phyloP scores from a whole-genome alignment of 2,329 filamentous ascomycete species.

The Pseudogymnoascus sp. region DNA sequence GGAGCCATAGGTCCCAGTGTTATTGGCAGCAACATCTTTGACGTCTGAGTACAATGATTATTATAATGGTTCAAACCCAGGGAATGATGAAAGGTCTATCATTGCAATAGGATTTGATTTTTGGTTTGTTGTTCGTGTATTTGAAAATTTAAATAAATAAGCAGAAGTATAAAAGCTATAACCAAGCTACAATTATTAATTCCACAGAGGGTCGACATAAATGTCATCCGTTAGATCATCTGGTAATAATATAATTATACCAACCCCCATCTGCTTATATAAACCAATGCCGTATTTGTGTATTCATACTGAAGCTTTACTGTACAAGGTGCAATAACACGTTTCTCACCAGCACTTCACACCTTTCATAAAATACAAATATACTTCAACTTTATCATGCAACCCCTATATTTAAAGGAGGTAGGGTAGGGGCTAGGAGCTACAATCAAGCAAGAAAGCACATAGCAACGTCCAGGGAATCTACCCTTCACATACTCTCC shows the following conservation, averaged over 20 bases:
- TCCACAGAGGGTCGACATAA: background rate
- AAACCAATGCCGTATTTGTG: no score
- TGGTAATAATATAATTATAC: background rate
- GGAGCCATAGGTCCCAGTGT: background rate
- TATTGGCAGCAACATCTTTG: background rate
- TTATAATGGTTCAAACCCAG: background rate
- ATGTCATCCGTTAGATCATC: fast-evolving
- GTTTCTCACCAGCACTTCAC: background rate
- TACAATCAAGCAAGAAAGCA: background rate
- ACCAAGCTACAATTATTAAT: background rate
- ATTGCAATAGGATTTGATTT: background rate
- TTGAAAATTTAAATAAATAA: background rate
- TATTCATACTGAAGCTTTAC: no score
- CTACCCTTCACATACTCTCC: background rate
- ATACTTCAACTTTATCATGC: background rate
- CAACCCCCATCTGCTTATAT: background rate
- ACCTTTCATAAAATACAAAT: background rate
- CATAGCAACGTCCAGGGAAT: no score
- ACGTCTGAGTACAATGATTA: background rate
- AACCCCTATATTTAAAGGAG: background rate
- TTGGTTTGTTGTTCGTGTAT: background rate
- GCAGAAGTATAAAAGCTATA: background rate
- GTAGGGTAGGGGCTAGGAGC: background rate
- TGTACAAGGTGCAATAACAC: background rate
- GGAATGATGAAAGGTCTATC: background rate